Evolutionary conservation across 352 stramenopile genomes (phyloP).

Genomic region (Plasmopara viticola): DNA sequence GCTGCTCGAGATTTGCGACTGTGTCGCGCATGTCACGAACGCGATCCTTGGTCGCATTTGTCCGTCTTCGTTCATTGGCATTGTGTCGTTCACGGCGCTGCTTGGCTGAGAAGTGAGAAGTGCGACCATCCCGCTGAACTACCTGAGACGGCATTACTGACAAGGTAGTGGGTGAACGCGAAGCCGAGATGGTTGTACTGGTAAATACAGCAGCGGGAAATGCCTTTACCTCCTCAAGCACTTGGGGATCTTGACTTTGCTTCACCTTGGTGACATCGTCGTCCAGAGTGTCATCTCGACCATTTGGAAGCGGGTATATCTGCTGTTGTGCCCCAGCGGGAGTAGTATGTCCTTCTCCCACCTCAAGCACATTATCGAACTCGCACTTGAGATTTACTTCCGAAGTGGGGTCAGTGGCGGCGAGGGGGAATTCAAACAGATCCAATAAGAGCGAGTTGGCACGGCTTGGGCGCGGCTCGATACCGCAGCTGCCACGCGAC

Average conservation of each 20-base stretch:
- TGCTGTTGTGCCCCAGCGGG: constrained; percentile 20
- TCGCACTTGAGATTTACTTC: constrained; percentile 34
- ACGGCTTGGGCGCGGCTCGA: constrained; percentile 23
- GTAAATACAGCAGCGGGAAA: constrained; percentile 31
- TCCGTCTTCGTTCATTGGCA: constrained; percentile 37
- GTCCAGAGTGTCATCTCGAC: constrained; percentile 16
- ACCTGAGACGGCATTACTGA: constrained; percentile 7
- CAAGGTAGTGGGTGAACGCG: constrained; percentile 9
- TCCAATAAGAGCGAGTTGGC: constrained; percentile 33
- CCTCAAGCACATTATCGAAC: constrained; percentile 29
- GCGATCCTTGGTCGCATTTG: constrained; percentile 37
- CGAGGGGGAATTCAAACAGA: constrained; percentile 26
- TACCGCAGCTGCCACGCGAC: constrained; percentile 7
- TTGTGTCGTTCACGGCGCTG: constrained; percentile 41
- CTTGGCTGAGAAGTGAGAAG: constrained; percentile 38
- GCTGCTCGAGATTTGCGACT: constrained; percentile 19
- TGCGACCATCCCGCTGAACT: constrained; percentile 21
- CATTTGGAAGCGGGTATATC: constrained; percentile 25
- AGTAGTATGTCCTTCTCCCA: constrained; percentile 22
- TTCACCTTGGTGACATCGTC: constrained; percentile 20
- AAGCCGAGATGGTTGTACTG: constrained; percentile 27
- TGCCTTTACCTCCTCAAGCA: constrained; percentile 20
- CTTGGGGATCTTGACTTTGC: constrained; percentile 24
- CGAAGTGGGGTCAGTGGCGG: constrained; percentile 17
- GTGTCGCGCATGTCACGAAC: constrained; percentile 35